Base-by-base conservation (phyloP, 805 yeast genomes). In the Kodamaea neixiangensis region DNA sequence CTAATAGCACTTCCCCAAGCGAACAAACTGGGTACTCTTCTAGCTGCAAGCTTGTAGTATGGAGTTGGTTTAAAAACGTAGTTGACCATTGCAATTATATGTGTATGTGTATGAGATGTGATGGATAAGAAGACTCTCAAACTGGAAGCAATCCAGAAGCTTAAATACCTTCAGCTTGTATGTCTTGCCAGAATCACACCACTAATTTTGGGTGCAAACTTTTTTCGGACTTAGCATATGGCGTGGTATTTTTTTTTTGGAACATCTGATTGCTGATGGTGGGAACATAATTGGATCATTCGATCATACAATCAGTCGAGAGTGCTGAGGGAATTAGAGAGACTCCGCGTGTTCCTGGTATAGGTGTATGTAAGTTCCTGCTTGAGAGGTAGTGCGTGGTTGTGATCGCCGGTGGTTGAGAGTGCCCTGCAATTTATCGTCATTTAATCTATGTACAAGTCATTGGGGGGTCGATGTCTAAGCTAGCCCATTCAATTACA, bases 1-100 rank as follows among this genome's bases (percentile, higher is more conserved):
- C 56, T 58, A 15, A 72, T 48, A 7, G 68, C 65, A n/a, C 58
- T 49, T 14, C 62, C 72, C 76, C 76, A 70, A 2, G 52, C 52
- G 10, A 53, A 61, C 37, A 72, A 39, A n/a, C 43, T 49, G 5
- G 75, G 76, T 2, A 66, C 35, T 60, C 75, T 67, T 57, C 68
- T 58, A 9, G 61, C 55, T 46, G 54, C 57, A 45, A 69, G 59
- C 20, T 50, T 48, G 20, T 48, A 31, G 63, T 58, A 64, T 14
- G 71, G 48, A 42, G 69, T 63, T 22, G 51, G 54, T 15, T 41
- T 46, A 39, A 38, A 46, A 17, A 40, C 31, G 49, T 46, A 46
- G 49, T 46, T 46, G 38, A 46, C 54, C 58, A 44, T 47, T 56
- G 53, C 18, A 21, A 37, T 34, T 34, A 14, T 14, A 14, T 7